Conservation (phyloP, 495 filamentous ascomycete genomes). For the Bacidia gigantensis region DNA sequence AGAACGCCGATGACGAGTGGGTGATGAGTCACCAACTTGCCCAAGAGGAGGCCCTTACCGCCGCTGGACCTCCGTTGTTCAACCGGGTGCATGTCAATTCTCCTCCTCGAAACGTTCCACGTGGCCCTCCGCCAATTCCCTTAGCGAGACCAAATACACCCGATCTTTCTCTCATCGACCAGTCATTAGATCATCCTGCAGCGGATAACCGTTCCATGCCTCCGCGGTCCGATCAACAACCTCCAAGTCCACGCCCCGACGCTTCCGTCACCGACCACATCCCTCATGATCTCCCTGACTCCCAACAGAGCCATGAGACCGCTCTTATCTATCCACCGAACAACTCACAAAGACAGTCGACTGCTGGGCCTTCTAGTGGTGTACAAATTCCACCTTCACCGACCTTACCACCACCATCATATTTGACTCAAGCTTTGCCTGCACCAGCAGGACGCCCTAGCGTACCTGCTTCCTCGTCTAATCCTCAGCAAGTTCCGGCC, state of each 20-base stretch:
- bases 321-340: too few species aligned
- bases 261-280: too few species aligned
- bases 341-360: too few species aligned
- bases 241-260: not conserved
- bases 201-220: too few species aligned
- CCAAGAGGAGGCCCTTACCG: conserved; percentile 47
- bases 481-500: conserved; percentile 10
- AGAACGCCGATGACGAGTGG: conserved; percentile 72
- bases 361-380: too few species aligned
- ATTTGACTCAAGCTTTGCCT: not conserved
- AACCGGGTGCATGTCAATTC: conserved; percentile 4
- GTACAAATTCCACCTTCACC: not conserved
- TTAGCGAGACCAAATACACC: conserved; percentile 8
- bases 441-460: not conserved
- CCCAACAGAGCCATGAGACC: too few species aligned
- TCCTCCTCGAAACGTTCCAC: not conserved
- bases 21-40: conserved; percentile 52
- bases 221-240: not conserved
- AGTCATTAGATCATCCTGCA: not conserved
- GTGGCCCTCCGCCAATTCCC: not conserved
- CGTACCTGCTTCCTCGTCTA: not conserved
- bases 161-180: not conserved
- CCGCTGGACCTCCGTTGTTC: conserved; percentile 23
- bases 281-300: too few species aligned
- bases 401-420: not conserved